Conservation (phyloP, 192 early-diverging fungal species). For the Backusella tuberculispora region DNA sequence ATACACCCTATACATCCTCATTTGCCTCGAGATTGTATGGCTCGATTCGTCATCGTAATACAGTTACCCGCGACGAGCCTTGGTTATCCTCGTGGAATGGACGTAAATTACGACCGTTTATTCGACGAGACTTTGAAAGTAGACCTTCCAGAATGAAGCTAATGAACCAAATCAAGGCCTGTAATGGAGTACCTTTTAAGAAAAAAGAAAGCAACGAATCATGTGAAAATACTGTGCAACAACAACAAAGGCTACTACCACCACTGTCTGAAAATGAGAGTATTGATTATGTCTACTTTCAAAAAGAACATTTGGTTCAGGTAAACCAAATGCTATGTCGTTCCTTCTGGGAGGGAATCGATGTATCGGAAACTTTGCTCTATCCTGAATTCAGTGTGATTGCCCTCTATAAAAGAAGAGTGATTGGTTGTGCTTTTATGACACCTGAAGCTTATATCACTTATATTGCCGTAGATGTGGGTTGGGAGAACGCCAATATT, state of each 20-base stretch:
- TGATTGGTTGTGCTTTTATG: slow-evolving; percentile 91
- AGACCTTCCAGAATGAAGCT: slow-evolving; percentile 50
- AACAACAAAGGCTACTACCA: too few species aligned
- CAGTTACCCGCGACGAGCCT: slow-evolving; percentile 58
- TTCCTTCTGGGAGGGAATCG: slow-evolving; percentile 90
- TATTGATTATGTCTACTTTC: slow-evolving; percentile 85
- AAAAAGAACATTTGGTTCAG: slow-evolving; percentile 65
- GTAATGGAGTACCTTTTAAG: background rate
- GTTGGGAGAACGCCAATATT: slow-evolving; percentile 86
- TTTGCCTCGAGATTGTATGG: slow-evolving; percentile 80
- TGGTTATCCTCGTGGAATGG: slow-evolving; percentile 74
- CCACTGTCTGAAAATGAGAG: slow-evolving; percentile 34
- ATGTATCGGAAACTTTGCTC: slow-evolving; percentile 81
- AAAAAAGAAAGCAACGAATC: background rate
- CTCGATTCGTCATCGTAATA: slow-evolving; percentile 52
- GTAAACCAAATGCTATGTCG: slow-evolving; percentile 77
- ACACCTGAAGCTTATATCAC: slow-evolving; percentile 91
- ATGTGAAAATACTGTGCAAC: background rate
- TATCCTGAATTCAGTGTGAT: slow-evolving; percentile 88
- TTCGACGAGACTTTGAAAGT: slow-evolving; percentile 72
- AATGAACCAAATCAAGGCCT: slow-evolving; percentile 47
- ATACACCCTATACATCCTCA: slow-evolving; percentile 69
- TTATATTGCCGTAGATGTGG: slow-evolving; percentile 81
- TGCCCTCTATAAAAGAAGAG: slow-evolving; percentile 75
- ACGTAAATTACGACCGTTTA: slow-evolving; percentile 77